Conservation (phyloP, 495 filamentous ascomycete species). For the Letharia columbiana region DNA sequence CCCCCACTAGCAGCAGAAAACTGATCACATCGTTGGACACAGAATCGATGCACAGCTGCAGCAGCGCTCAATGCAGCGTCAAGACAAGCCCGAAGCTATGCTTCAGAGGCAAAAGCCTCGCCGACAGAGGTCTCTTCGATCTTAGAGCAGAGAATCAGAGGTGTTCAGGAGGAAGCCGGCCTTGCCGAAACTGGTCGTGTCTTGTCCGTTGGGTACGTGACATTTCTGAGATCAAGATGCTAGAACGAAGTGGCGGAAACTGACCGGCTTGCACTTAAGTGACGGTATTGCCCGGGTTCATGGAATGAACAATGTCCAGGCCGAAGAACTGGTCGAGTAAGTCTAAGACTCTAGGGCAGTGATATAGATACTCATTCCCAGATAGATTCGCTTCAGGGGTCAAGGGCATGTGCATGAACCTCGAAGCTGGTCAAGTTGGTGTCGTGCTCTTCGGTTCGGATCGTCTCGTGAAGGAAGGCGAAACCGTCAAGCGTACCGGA, state of each 20-base stretch:
- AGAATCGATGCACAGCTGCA: constrained; percentile 83
- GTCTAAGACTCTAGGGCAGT: constrained; percentile 38
- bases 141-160: constrained; percentile 96
- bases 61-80: constrained; percentile 59
- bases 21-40: constrained; percentile 32
- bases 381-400: constrained; percentile 95
- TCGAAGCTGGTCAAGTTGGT: constrained; percentile 99
- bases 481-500: constrained; percentile 98
- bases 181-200: constrained; percentile 98
- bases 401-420: constrained; percentile 99
- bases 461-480: constrained; percentile 98
- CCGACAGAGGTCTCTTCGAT: constrained; percentile 99
- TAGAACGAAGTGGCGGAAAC: constrained; percentile 10
- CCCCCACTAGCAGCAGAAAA: constrained; percentile 24
- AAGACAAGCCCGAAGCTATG: constrained; percentile 81
- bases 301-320: constrained; percentile 99
- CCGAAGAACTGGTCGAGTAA: constrained; percentile 99
- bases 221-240: not conserved
- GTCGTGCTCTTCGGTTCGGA: constrained; percentile 99
- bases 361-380: constrained; percentile 35
- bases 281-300: constrained; percentile 99
- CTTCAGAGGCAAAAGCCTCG: constrained; percentile 84
- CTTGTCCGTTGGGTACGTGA: constrained; percentile 93
- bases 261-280: constrained; percentile 43
- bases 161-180: constrained; percentile 90